phyloP scores from a whole-genome alignment of 2,329 filamentous ascomycete species.

The Aspergillus ibericus region DNA sequence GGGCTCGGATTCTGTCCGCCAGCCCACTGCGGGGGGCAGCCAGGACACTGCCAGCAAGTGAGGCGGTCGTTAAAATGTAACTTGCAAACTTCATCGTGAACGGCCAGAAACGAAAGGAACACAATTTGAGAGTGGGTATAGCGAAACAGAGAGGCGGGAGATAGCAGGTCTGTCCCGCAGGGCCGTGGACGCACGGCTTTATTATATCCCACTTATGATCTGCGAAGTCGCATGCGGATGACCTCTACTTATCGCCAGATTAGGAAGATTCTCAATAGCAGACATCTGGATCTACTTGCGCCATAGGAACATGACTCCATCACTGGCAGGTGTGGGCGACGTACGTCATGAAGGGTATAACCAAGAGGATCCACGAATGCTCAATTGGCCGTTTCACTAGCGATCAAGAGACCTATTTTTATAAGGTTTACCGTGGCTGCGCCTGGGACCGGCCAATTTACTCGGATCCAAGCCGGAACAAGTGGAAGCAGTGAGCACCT shows the following conservation, averaged over 20 bases:
- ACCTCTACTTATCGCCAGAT: background rate
- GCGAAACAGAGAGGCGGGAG: background rate
- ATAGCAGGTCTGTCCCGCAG: background rate
- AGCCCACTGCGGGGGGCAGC: constrained; percentile 32
- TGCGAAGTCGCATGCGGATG: background rate
- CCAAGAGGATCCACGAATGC: too few species aligned
- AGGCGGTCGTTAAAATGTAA: constrained; percentile 21
- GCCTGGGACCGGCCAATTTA: background rate
- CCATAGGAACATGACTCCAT: background rate
- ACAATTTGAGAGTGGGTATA: background rate
- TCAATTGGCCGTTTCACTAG: background rate
- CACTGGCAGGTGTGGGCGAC: background rate
- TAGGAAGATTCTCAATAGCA: background rate
- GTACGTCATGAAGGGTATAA: background rate
- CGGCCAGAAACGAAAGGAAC: background rate
- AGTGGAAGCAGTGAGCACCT: background rate
- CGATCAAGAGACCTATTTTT: background rate
- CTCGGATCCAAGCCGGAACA: background rate
- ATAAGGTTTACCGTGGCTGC: background rate
- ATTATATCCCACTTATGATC: background rate
- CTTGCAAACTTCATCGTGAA: constrained; percentile 33
- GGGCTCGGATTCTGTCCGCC: constrained; percentile 30
- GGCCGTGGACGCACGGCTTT: background rate
- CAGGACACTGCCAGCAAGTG: constrained; percentile 27
- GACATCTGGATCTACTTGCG: background rate